Base-by-base conservation (phyloP, 2,329 filamentous ascomycete genomes). In the Cryphonectria carpinicola region DNA sequence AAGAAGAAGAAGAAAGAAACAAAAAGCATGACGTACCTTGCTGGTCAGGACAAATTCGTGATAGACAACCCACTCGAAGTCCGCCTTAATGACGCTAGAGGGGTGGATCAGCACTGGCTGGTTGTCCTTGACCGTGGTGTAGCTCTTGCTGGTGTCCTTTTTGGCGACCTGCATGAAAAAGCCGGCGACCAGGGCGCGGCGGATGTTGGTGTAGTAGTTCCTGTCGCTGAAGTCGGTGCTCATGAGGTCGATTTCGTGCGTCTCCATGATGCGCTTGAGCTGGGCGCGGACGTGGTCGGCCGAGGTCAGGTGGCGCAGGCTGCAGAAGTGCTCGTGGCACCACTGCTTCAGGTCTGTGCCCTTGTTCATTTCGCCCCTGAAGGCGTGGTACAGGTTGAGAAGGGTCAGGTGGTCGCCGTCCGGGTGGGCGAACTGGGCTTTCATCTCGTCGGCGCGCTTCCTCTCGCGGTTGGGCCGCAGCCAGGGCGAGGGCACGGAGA, bases 151-250 rank as follows among this genome's bases (percentile, higher is more conserved):
- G 41, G 89, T 91, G 78, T 98, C 94, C 79, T 92, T 94, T 89
- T 97, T 98, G 71, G 96, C 97, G 32, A 98, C 93, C 81, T 99
- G 96, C 96, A 99, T 99, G 87, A 99, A 99, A 87, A 99, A 99
- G 46, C 97, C 96, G 0, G 95, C 89, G 17, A 98, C 92, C 19
- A 99, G 87, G 11, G 96, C 95, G 52, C 94, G 91, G 61, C 95
- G 93, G 77, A 99, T 99, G 81, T 99, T 99, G 80, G 90, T 94
- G 82, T 98, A 99, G 85, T 99, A 99, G 79, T 97, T 93, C 86
- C 97, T 97, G 83, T 98, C 91, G 77, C 95, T 92, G 78, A 97
- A 98, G 0, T 92, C 88, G 0, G 95, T 98, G 67, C 93, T 96
- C 68, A 98, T 81, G 66, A 99, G 89, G 73, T 97, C 93, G 13